phyloP scores from a whole-genome alignment of 192 early-diverging fungal genomes.

The Linnemannia zychae region DNA sequence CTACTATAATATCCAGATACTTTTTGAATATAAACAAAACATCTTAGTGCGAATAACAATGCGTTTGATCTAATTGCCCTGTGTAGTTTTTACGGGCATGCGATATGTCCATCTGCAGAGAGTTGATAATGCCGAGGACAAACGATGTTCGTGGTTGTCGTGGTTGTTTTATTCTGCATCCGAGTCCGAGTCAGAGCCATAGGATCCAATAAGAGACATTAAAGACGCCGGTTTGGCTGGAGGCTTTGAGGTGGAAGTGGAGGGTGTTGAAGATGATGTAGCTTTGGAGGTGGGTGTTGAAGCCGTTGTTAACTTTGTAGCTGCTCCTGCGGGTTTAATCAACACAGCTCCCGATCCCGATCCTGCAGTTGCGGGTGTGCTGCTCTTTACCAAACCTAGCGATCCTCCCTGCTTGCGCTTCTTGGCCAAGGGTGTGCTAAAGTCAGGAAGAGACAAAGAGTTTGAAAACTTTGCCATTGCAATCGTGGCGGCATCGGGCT shows the following conservation, averaged over 20 bases:
- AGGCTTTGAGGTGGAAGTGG: neutral
- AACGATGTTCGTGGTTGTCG: neutral
- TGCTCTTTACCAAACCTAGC: conserved; percentile 21
- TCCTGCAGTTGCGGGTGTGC: neutral
- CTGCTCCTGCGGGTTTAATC: neutral
- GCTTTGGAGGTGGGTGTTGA: neutral
- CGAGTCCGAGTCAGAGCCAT: conserved; percentile 51
- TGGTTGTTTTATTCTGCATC: conserved; percentile 9
- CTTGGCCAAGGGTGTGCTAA: conserved; percentile 36
- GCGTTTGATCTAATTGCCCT: no score
- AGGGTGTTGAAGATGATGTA: neutral
- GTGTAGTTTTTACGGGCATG: no score
- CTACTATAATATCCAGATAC: neutral
- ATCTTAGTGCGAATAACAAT: no score
- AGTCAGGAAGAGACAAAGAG: conserved; percentile 32
- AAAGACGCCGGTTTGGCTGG: conserved; percentile 29
- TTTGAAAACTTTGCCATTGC: conserved; percentile 49
- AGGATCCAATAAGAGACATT: conserved; percentile 38
- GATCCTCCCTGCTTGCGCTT: conserved; percentile 46
- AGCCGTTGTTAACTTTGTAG: neutral
- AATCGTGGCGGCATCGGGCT: conserved; percentile 38
- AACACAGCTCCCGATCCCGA: neutral
- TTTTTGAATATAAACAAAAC: no score
- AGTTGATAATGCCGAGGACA: neutral
- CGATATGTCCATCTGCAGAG: neutral